Conservation (phyloP, 1,139 yeast species). For the Candida dubliniensis region DNA sequence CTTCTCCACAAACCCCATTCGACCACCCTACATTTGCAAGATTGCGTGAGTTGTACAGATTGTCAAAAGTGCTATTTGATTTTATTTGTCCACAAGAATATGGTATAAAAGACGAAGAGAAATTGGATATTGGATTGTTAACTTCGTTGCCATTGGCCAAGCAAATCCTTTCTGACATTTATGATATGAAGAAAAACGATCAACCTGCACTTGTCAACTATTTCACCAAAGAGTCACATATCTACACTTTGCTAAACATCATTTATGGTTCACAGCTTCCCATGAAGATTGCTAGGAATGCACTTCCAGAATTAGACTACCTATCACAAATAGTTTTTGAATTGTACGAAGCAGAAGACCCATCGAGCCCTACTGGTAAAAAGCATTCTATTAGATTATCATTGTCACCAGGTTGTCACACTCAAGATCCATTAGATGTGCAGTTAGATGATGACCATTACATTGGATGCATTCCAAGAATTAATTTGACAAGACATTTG, state of each 20-base stretch:
- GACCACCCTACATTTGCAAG: constrained; percentile 79
- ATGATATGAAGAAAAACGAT: constrained; percentile 73
- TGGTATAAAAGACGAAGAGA: constrained; percentile 94
- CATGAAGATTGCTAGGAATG: constrained; percentile 90
- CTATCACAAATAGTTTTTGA: constrained; percentile 94
- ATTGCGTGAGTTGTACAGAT: constrained; percentile 81
- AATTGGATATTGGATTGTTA: constrained; percentile 89
- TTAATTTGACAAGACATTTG: constrained; percentile 86
- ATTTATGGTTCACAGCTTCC: constrained; percentile 94
- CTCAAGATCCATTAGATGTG: constrained; percentile 95
- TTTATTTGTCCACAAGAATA: constrained; percentile 98
- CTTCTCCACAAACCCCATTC: constrained; percentile 53
- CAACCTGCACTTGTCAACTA: constrained; percentile 75
- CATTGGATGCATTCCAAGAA: constrained; percentile 91
- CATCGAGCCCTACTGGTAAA: constrained; percentile 58
- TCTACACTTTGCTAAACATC: constrained; percentile 87
- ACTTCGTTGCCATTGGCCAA: constrained; percentile 93
- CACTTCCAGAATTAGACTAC: constrained; percentile 94
- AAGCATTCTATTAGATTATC: constrained; percentile 86
- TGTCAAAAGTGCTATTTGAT: constrained; percentile 92
- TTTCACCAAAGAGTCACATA: constrained; percentile 96
- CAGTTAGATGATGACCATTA: constrained; percentile 95
- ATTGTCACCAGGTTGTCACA: constrained; percentile 96
- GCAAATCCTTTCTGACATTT: constrained; percentile 79
- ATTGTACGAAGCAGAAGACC: constrained; percentile 77